Evolutionary conservation across 2,329 filamentous ascomycete species (phyloP), one percentile per base, ranked within the genome.

Genomic region (Hypomyces perniciosus): DNA sequence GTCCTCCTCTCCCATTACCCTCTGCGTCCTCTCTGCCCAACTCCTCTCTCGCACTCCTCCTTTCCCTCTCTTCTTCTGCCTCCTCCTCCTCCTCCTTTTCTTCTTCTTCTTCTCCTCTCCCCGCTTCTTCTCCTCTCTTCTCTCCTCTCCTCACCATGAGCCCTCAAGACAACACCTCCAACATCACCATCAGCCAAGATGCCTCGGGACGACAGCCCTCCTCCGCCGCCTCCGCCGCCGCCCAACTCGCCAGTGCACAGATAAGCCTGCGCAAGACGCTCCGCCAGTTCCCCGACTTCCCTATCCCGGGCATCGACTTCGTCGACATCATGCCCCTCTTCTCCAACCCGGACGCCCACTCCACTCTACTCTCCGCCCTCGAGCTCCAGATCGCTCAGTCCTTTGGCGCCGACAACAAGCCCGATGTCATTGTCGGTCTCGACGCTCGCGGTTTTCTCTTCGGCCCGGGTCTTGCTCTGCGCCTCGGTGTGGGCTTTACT

Each of bases 321-420:
- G 90, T 96, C 75, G 93, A 99, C 68, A 97, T 99, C 72, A 85
- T 99, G 71, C 93, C 93, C 55, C 85, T 97, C 66, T 97, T 99
- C 77, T 84, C 88, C 68, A 80, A 90, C 65, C 83, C 85, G 50
- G 66, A 69, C 46, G 77, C 88, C 55, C 92, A 96, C 73, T 77
- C 80, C 60, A 79, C 83, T 50, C 85, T 99, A 53, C 77, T 96
- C 68, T 81, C 84, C 62, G 89, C 90, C 44, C 86, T 97, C 60
- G 88, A 95, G 71, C 78, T 96, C 56, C 86, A 95, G 69, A 79
- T 95, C 57, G 72, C 79, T 51, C 74, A 85, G 61, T 77, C 77
- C 56, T 85, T 85, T 55, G 71, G 75, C 54, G 68, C 75, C 54
- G 68, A 68, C 57, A 69, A 75, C 62, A 84, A 83, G 66, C 89